These are phyloP conservation scores for Malus sieversii DNA, from an alignment of 306 rosid species.

Conservation along the genomic window DNA sequence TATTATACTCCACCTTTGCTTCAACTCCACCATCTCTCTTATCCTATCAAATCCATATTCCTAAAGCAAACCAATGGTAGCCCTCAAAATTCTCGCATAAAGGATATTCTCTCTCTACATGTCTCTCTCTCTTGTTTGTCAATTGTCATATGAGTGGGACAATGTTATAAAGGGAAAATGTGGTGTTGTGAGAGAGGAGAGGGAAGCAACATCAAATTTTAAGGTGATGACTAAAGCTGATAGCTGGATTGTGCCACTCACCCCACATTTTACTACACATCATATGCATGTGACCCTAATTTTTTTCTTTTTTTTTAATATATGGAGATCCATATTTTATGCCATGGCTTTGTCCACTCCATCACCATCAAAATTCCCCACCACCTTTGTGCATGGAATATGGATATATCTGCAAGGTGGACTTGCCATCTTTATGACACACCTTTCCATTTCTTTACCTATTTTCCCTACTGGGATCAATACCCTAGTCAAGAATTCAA, in stretches of 20 bases:
- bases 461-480: constrained; percentile 6
- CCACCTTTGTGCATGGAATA: constrained; percentile 6
- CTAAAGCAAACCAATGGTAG: background rate
- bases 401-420: constrained; percentile 16
- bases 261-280: background rate
- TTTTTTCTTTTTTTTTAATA: background rate
- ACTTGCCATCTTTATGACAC: constrained; percentile 1
- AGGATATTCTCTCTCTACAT: background rate
- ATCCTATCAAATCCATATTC: constrained; percentile 13
- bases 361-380: constrained; percentile 20
- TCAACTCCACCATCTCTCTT: constrained; percentile 12
- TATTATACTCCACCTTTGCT: background rate
- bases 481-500: constrained; percentile 8
- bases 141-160: constrained; percentile 8
- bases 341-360: constrained; percentile 26
- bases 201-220: constrained; percentile 16
- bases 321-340: constrained; percentile 4
- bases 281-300: background rate
- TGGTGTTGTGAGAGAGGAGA: background rate
- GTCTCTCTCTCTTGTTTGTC: background rate
- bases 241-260: background rate
- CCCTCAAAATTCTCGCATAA: constrained; percentile 12
- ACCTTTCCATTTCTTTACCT: constrained; percentile 10
- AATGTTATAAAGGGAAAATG: background rate
- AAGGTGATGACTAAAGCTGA: constrained; percentile 1